These are phyloP conservation scores for Globisporangium perplexum DNA, from an alignment of 352 stramenopile species.

Conservation along the genomic window DNA sequence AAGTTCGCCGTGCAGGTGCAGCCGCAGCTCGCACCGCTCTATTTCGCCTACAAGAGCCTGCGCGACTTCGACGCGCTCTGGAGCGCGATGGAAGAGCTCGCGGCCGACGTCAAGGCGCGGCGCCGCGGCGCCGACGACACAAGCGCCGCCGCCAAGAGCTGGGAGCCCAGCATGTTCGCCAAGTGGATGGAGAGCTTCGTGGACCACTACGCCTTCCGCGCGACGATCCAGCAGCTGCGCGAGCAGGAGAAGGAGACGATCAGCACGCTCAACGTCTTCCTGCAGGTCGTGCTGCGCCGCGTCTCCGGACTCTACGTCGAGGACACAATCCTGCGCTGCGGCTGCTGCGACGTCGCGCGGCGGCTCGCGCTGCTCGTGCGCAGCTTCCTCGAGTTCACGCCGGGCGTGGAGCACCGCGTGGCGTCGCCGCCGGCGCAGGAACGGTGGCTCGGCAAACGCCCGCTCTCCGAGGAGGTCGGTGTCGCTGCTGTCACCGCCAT, in stretches of 20 bases:
- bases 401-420: constrained; percentile 6
- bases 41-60: constrained; percentile 84
- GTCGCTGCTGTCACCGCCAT: constrained; percentile 26
- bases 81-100: constrained; percentile 49
- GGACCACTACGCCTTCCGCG: constrained; percentile 68
- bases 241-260: constrained; percentile 67
- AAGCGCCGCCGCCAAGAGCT: neutral
- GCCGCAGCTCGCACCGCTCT: constrained; percentile 28
- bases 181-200: constrained; percentile 77
- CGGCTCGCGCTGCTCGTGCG: constrained; percentile 54
- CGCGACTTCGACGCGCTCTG: constrained; percentile 69
- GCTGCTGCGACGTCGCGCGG: constrained; percentile 42
- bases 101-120: constrained; percentile 40
- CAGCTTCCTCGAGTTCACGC: constrained; percentile 55
- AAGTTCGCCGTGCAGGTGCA: constrained; percentile 68
- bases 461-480: constrained; percentile 30
- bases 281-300: constrained; percentile 63
- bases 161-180: constrained; percentile 38
- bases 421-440: constrained; percentile 7
- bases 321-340: constrained; percentile 43
- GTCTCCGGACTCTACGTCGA: constrained; percentile 56
- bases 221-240: constrained; percentile 48
- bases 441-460: constrained; percentile 39
- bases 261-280: constrained; percentile 65
- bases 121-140: constrained; percentile 17